Evolutionary conservation across 257 asterid genomes (phyloP), one percentile per base, ranked within the genome.

Genomic region (Marsdenia floribunda): DNA sequence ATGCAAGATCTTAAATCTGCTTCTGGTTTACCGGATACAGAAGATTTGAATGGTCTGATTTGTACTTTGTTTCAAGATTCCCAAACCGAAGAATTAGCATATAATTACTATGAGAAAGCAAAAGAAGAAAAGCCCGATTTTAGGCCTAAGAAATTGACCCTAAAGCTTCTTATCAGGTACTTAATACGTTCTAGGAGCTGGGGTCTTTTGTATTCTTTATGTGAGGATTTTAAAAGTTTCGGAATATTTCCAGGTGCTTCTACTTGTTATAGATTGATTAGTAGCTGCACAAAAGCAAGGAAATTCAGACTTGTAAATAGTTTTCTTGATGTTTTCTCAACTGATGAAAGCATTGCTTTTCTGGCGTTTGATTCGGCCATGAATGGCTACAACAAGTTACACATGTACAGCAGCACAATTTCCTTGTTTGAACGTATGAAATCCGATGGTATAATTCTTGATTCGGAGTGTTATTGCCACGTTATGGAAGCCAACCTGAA

Each of bases 321-420:
- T 74, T 76, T 95, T 50, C 88, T 95, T 49, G 87, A 85, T 4
- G 78, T 89, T 67, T 67, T 86, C 75, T 72, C 71, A 35, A 60
- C 3, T 44, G 89, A 92, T 77, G 73, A 44, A 47, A 79, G 67
- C 16, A 74, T 77, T 37, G 91, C 93, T 60, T 86, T 84, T 77
- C 44, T 78, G 26, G 96, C 92, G 24, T 90, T 89, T 63, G 96
- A 85, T 77, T 86, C 80, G 35, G 95, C 98, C 3, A 88, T 95
- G 97, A 95, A 81, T 85, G 96, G 97, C 21, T 95, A 81, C 63
- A 95, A 92, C 63, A 86, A 86, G 80, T 73, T 95, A 88, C 96
- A 92, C 77, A 95, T 95, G 99, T 92, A 89, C 54, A 84, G 89
- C 71, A 90, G 88, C 68, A 82, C 88, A 2, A 46, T 80, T 74